Conservation (phyloP, 768 basidiomycete genomes). For the Lentinula lateritia region DNA sequence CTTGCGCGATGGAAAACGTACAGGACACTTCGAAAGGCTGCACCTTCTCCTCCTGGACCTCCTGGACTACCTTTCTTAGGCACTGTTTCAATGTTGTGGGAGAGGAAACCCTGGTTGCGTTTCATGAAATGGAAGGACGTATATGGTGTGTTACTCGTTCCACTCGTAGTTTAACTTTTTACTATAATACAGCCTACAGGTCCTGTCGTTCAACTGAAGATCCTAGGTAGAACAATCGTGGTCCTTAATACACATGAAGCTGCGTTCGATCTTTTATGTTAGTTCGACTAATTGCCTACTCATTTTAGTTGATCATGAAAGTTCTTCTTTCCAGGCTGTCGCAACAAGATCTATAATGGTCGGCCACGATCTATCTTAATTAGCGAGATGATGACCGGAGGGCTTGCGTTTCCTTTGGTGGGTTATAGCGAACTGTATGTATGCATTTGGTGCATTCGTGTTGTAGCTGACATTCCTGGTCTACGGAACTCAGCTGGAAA, state of each 20-base stretch:
- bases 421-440: slow-evolving; percentile 13
- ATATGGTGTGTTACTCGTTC: slow-evolving; percentile 8
- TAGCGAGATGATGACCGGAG: slow-evolving; percentile 20
- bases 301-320: neutral
- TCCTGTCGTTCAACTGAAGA: slow-evolving; percentile 9
- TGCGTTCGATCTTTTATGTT: slow-evolving; percentile 21
- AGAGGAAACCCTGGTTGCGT: slow-evolving; percentile 11
- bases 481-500: neutral
- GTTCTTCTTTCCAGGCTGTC: slow-evolving; percentile 15
- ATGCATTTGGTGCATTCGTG: neutral
- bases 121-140: slow-evolving; percentile 13
- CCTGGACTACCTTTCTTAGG: slow-evolving; percentile 17
- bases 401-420: slow-evolving; percentile 15
- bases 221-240: slow-evolving; percentile 14
- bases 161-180: neutral
- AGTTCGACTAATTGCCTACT: neutral
- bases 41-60: slow-evolving; percentile 14
- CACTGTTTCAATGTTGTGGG: slow-evolving; percentile 13
- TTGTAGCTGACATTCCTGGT: neutral
- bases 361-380: slow-evolving; percentile 18
- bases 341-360: slow-evolving; percentile 15
- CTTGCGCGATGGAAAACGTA: neutral
- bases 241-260: slow-evolving; percentile 22
- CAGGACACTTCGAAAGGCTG: neutral
- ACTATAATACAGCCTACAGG: neutral